Base-by-base conservation (phyloP, 2,329 filamentous ascomycete species). In the Epicoccum nigrum region DNA sequence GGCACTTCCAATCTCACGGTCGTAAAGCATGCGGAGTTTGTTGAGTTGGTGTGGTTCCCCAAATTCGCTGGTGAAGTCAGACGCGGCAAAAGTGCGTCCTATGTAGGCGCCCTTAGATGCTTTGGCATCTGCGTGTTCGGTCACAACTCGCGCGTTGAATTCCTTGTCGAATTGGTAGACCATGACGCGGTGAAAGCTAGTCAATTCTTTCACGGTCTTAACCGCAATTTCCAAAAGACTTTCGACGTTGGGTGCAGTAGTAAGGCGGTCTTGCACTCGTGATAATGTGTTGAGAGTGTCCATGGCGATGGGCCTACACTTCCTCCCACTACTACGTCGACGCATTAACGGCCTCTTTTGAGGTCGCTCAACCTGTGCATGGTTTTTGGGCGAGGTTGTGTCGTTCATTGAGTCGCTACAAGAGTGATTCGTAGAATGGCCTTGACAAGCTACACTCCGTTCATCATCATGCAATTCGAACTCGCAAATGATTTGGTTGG, bases 201-300 rank as follows among this genome's bases (percentile, higher is more conserved):
- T 95, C 40, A 96, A 70, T 65, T 96, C 92, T 67, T 95, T 96
- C 27, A 96, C 84, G 7, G 96, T 88, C 0, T 91, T 91, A 0
- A 93, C 88, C 3, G 94, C 74, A 5, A 92, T 86, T 63, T 94
- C 93, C 30, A 96, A 76, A 52, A 96, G 90, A 1, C 72, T 79
- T 1, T 91, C 86, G 1, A 96, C 76, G 53, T 82, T 86, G 0
- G 85, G 79, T 1, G 91, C 89, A 20, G 85, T 83, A 4, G 89
- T 83, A 11, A 96, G 78, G 69, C 96, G 92, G 62, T 96, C 90
- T 68, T 96, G 91, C 1, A 96, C 88, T 68, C 96, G 92, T 1
- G 89, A 90, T 83, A 96, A 89, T 58, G 96, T 92, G 71, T 91
- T 92, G 72, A 95, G 95, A 1, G 94, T 89, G 63, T 95, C 88